Evolutionary conservation across 768 basidiomycete species (phyloP), one percentile per base, ranked within the genome.

Genomic region (Lentinula sp.): DNA sequence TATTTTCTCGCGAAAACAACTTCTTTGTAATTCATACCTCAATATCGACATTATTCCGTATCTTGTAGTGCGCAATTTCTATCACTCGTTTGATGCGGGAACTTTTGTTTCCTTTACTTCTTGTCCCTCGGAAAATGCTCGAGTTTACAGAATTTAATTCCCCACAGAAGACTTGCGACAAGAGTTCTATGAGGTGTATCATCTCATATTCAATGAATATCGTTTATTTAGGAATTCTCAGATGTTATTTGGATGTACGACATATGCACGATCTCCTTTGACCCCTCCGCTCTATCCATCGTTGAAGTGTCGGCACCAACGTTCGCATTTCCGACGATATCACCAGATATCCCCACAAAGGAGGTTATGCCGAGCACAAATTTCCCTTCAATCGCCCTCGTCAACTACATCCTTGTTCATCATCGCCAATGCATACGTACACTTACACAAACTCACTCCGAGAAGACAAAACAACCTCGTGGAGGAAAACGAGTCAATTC

Each of bases 201-300:
- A 16, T 43, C 28, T 21, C n/a, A 9, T 23, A 21, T 45, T 35
- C 18, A 5, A 32, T 32, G 4, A 32, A 28, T 32, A 18, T 15
- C 11, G 37, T 59, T 8, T 31, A 59, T 23, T 23, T 23, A 23
- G 57, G 57, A 21, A 18, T 59, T 59, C 31, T 21, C 18, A 3
- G 57, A 59, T 21, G 48, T 21, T 8, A 59, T 45, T 4, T 49
- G 57, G 57, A 35, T 18, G 15, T 59, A 59, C 48, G 11, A 45
- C 32, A 34, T 59, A 11, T 59, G 11, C 45, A 18, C 43, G 13
- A 18, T 32, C 42, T 15, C 46, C 16, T 59, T 59, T 32, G 57
- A 59, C 46, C 46, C n/a, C 15, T 34, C 23, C 57, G 57, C 32
- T 59, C 57, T 8, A 59, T 59, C 34, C 57, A 59, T 39, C 57